Evolutionary conservation across 371 early-diverging fungal species (phyloP).

Genomic region (Gilbertella persicaria): DNA sequence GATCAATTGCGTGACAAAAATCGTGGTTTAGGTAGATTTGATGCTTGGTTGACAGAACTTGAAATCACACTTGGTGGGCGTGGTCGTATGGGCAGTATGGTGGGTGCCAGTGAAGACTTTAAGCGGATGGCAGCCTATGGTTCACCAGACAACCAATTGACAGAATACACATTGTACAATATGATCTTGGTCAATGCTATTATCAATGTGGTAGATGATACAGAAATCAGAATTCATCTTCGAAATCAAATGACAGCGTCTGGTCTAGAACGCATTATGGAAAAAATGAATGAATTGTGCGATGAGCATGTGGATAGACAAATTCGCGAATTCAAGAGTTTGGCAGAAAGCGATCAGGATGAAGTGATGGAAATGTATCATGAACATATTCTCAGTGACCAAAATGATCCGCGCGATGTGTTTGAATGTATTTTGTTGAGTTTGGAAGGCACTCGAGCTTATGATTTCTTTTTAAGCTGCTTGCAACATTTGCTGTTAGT

Average conservation of each 20-base stretch:
- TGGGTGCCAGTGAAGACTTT: conserved; percentile 78
- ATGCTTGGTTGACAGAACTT: conserved; percentile 80
- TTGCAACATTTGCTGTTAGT: conserved; percentile 78
- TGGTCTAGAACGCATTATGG: conserved; percentile 71
- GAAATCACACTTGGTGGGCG: conserved; percentile 74
- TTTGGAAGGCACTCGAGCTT: conserved; percentile 75
- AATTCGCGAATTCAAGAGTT: conserved; percentile 70
- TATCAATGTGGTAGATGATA: conserved; percentile 78
- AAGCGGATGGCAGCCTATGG: conserved; percentile 60
- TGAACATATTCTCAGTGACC: conserved; percentile 72
- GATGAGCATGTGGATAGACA: conserved; percentile 75
- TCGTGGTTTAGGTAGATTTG: conserved; percentile 68
- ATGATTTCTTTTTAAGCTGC: conserved; percentile 78
- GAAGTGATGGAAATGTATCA: conserved; percentile 80
- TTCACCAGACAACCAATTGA: conserved; percentile 71
- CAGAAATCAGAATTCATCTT: conserved; percentile 75
- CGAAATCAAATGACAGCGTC: conserved; percentile 78
- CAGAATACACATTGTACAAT: conserved; percentile 79
- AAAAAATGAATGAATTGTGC: conserved; percentile 68
- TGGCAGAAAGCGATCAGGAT: conserved; percentile 77
- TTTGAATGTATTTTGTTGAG: conserved; percentile 74
- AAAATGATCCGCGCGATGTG: conserved; percentile 80
- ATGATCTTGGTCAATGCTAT: conserved; percentile 84
- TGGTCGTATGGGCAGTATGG: conserved; percentile 84
- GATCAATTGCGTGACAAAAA: conserved; percentile 59